Conservation (phyloP, 2,329 filamentous ascomycete genomes). For the Cordyceps sp. region DNA sequence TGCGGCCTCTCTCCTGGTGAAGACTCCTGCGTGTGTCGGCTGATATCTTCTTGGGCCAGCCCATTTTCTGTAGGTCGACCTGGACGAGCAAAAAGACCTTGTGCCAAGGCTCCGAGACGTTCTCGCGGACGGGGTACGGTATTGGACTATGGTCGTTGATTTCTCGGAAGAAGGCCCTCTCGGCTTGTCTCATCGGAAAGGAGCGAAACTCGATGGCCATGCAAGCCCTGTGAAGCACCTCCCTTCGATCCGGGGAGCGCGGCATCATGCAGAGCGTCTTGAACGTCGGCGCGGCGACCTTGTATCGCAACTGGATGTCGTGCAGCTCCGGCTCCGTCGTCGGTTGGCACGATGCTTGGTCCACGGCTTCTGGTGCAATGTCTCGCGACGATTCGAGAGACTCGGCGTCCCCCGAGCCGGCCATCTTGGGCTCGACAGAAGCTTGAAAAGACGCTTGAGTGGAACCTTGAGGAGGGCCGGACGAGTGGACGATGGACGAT, state of each 20-base stretch:
- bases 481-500: no score
- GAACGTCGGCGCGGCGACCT: slow-evolving; percentile 15
- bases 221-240: slow-evolving; percentile 21
- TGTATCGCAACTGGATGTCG: slow-evolving; percentile 17
- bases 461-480: no score
- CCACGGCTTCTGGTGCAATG: no score
- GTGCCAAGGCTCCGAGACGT: slow-evolving; percentile 44
- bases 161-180: slow-evolving; percentile 18
- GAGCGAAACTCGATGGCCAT: slow-evolving; percentile 19
- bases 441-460: no score
- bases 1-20: slow-evolving; percentile 11
- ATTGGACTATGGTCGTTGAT: slow-evolving; percentile 21
- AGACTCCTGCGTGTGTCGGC: slow-evolving; percentile 15
- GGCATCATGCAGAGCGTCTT: slow-evolving; percentile 12
- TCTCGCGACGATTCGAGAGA: no score
- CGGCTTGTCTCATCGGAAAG: slow-evolving; percentile 17
- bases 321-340: no score
- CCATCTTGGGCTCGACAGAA: no score
- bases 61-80: slow-evolving; percentile 45
- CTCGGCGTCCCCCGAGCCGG: no score
- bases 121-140: slow-evolving; percentile 18
- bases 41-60: slow-evolving; percentile 35
- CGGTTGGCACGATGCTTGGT: no score
- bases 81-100: slow-evolving; percentile 67
- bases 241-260: slow-evolving; percentile 10